Base-by-base conservation (phyloP, 352 stramenopile genomes). In the Phytopythium boreale region DNA sequence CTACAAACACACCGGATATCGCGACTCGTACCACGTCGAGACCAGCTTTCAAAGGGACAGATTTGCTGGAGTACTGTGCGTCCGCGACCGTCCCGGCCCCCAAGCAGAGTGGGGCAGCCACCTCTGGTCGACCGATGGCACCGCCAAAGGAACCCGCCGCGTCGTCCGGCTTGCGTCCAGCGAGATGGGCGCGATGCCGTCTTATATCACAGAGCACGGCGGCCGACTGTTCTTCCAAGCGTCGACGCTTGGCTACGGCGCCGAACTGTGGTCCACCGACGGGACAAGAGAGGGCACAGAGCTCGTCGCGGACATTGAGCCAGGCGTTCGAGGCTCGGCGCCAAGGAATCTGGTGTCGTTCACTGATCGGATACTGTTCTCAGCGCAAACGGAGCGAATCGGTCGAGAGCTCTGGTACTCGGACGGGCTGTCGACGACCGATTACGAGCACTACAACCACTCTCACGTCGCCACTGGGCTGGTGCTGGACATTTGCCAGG, bases 81-180 rank as follows among this genome's bases (percentile, higher is more conserved):
- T 92, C 61, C 74, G 69, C 20, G 56, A 79, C 29, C n/a, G 27
- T 27, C 29, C 41, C 61, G 52, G 47, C 15, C 47, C 56, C 20
- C 51, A 58, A 44, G 50, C 67, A 27, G 41, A 61, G 39, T 79
- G 68, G 64, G 64, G 82, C 36, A 31, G 46, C 10, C 86, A 95
- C 62, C 75, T 98, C 9, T 97, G 92, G 92, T 55, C 67, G 15
- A 94, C 88, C 0, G 90, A 98, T 68, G 90, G 90, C 20, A 95
- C 76, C 19, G 24, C 68, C 14, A 66, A 70, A 22, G 85, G 87
- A 4, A 97, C 88, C 8, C 51, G 60, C 4, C 86, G 87, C 20
- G 68, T 97, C 17, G 66, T 66, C 19, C 74, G 82, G 58, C 77
- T 95, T 26, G 70, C 64, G 29, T 46, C 61, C 3, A 68, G 65